phyloP scores from a whole-genome alignment of 139 green algal genomes.

The Volvox reticuliferus region DNA sequence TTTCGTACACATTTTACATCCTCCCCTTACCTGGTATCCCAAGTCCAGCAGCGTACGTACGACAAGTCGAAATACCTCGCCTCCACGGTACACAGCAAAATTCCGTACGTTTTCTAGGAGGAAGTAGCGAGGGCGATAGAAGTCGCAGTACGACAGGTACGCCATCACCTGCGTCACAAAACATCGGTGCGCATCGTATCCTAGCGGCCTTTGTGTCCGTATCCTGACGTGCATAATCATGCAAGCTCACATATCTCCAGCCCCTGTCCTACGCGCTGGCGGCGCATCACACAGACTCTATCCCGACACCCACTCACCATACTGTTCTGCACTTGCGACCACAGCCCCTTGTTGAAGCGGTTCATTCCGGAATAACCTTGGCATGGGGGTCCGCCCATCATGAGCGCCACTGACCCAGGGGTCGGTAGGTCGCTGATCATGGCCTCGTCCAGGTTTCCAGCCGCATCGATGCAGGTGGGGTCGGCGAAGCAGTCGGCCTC shows the following conservation, averaged over 20 bases:
- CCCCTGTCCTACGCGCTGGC: neutral
- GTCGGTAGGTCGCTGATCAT: conserved; percentile 68
- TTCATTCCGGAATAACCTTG: conserved; percentile 99
- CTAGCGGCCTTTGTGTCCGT: too few species aligned
- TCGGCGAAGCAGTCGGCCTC: conserved; percentile 76
- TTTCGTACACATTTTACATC: neutral
- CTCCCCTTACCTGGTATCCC: conserved; percentile 93
- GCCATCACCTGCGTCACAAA: conserved; percentile 82
- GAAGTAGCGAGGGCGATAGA: conserved; percentile 95
- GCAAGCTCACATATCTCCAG: too few species aligned
- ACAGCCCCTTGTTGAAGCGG: conserved; percentile 98
- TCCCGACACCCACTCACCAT: conserved; percentile 76
- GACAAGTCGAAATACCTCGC: conserved; percentile 93
- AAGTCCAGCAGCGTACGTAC: conserved; percentile 94
- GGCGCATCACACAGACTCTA: too few species aligned
- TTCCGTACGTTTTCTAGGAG: conserved; percentile 98
- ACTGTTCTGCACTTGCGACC: conserved; percentile 96
- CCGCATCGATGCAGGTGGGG: conserved; percentile 60
- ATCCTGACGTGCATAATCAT: too few species aligned
- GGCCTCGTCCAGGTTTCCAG: conserved; percentile 36
- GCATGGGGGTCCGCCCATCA: conserved; percentile 96
- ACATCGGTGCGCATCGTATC: too few species aligned
- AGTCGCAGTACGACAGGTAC: conserved; percentile 94
- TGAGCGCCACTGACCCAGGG: conserved; percentile 95
- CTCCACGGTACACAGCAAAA: conserved; percentile 97